phyloP scores from a whole-genome alignment of 2,329 filamentous ascomycete species.

The Trichophyton benhamiae region DNA sequence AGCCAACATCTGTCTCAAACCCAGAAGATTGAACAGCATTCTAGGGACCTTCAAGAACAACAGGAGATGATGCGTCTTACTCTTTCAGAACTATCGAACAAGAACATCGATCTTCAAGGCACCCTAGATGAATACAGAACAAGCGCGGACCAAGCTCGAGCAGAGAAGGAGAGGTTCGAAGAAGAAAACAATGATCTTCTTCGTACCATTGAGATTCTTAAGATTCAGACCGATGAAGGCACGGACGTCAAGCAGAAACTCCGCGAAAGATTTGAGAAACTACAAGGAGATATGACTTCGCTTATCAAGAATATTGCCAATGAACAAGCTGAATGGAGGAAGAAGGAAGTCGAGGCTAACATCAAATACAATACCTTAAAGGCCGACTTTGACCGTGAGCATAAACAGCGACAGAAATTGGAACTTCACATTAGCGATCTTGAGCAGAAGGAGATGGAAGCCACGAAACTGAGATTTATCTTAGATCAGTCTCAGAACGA shows the following conservation, averaged over 20 bases:
- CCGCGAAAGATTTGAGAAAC: slow-evolving; percentile 67
- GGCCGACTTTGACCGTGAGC: slow-evolving; percentile 54
- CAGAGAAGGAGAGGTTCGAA: slow-evolving; percentile 45
- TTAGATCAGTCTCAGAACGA: slow-evolving; percentile 52
- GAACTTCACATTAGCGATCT: slow-evolving; percentile 49
- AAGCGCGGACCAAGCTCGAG: slow-evolving; percentile 47
- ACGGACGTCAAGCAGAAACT: slow-evolving; percentile 72
- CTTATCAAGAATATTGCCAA: slow-evolving; percentile 68
- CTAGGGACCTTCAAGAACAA: slow-evolving; percentile 56
- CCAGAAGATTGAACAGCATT: slow-evolving; percentile 51
- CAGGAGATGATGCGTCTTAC: slow-evolving; percentile 45
- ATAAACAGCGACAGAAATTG: slow-evolving; percentile 49
- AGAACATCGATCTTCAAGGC: slow-evolving; percentile 49
- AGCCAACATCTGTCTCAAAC: slow-evolving; percentile 60
- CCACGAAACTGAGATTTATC: slow-evolving; percentile 66
- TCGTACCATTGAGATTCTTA: slow-evolving; percentile 59
- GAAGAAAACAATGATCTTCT: slow-evolving; percentile 60
- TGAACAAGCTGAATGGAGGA: slow-evolving; percentile 67
- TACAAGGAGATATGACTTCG: slow-evolving; percentile 76
- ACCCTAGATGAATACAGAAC: slow-evolving; percentile 53
- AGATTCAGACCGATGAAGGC: slow-evolving; percentile 72
- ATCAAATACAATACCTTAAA: slow-evolving; percentile 44
- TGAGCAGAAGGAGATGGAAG: slow-evolving; percentile 60
- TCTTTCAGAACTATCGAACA: slow-evolving; percentile 42
- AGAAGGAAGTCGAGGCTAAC: slow-evolving; percentile 49